Evolutionary conservation across 768 basidiomycete genomes (phyloP).

Genomic region (Pisolithus albus): DNA sequence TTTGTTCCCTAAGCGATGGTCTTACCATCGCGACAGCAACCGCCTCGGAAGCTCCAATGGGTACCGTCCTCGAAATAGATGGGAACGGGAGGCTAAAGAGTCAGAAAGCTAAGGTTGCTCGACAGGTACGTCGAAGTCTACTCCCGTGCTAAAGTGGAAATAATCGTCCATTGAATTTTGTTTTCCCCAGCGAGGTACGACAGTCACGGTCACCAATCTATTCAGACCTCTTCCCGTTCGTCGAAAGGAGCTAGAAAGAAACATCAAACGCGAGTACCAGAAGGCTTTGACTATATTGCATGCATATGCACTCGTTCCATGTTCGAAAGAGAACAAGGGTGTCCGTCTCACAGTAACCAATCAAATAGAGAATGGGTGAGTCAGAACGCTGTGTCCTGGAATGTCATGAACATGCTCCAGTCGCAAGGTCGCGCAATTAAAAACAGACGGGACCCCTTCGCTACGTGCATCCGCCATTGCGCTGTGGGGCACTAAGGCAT

Average conservation of each 20-base stretch:
- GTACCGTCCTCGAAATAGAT: slow-evolving; percentile 70
- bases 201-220: slow-evolving; percentile 60
- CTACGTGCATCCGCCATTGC: slow-evolving; percentile 58
- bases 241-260: slow-evolving; percentile 84
- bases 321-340: slow-evolving; percentile 46
- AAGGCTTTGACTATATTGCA: slow-evolving; percentile 78
- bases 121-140: slow-evolving; percentile 48
- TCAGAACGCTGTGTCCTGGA: neutral
- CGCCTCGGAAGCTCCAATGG: slow-evolving; percentile 64
- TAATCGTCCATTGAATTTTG: neutral
- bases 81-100: slow-evolving; percentile 52
- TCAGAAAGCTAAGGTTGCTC: slow-evolving; percentile 53
- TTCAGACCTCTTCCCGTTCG: slow-evolving; percentile 85
- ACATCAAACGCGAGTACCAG: slow-evolving; percentile 81
- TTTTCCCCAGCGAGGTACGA: slow-evolving; percentile 73
- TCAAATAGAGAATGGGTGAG: slow-evolving; percentile 63
- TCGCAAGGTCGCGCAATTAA: slow-evolving; percentile 60
- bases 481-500: slow-evolving; percentile 79
- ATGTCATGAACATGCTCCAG: slow-evolving; percentile 27
- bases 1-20: slow-evolving; percentile 75
- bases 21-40: slow-evolving; percentile 74
- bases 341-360: slow-evolving; percentile 74
- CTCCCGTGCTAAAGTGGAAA: neutral
- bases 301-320: slow-evolving; percentile 87
- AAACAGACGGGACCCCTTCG: slow-evolving; percentile 62